Percentiles rank a stretch among this genome's conserved stretches.
phyloP scores from a whole-genome alignment of 2,329 filamentous ascomycete species.

The Cryphonectria carpinicola region DNA sequence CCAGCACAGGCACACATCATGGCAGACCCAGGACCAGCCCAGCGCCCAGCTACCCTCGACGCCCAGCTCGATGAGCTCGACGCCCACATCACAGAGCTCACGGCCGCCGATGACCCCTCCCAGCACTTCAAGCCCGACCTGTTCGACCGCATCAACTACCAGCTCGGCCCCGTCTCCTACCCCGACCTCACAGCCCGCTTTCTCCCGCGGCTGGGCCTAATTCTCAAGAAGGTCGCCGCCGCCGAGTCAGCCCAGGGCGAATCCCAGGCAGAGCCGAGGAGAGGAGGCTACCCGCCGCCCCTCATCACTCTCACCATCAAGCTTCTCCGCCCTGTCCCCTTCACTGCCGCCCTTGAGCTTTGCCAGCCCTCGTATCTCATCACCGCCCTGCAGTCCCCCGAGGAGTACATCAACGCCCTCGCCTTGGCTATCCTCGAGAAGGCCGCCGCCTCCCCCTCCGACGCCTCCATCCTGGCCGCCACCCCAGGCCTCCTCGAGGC shows the following conservation, averaged over 20 bases:
- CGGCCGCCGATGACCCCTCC: conserved; percentile 42
- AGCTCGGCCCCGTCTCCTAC: conserved; percentile 26
- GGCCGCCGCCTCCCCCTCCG: conserved; percentile 51
- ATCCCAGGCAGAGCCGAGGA: conserved; percentile 9
- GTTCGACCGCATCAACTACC: conserved; percentile 47
- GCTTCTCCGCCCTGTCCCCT: conserved; percentile 57
- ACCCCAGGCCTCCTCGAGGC: conserved; percentile 53
- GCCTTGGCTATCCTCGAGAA: conserved; percentile 61
- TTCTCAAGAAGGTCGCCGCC: conserved; percentile 53
- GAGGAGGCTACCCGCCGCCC: conserved; percentile 46
- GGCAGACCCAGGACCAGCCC: conserved; percentile 19
- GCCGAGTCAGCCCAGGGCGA: not conserved
- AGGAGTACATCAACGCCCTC: conserved; percentile 61
- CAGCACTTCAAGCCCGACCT: conserved; percentile 51
- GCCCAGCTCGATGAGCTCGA: conserved; percentile 54
- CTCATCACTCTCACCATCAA: conserved; percentile 59
- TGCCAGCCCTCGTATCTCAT: conserved; percentile 56
- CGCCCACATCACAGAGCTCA: conserved; percentile 56
- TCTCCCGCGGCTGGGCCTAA: conserved; percentile 56
- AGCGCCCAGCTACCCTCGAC: conserved; percentile 7
- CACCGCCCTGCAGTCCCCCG: conserved; percentile 56
- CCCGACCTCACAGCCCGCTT: conserved; percentile 55
- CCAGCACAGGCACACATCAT: not conserved
- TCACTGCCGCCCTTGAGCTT: conserved; percentile 55
- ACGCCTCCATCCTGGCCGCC: conserved; percentile 54